Evolutionary conservation across 1,284 basidiomycete species (phyloP).

Genomic region (Schizophyllum amplum): DNA sequence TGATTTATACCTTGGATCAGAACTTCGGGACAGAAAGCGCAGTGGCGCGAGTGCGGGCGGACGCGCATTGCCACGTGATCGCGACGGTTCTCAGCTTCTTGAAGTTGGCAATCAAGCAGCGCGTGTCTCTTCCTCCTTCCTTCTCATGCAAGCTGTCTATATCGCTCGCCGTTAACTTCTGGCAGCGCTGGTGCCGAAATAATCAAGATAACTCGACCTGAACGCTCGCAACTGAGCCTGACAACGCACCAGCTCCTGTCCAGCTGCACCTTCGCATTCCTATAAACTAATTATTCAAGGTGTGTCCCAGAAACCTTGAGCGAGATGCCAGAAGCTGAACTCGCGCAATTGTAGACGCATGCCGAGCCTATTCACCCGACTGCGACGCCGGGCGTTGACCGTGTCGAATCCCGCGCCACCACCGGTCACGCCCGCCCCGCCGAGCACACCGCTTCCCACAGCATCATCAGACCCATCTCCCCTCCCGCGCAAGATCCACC

Average conservation of each 20-base stretch:
- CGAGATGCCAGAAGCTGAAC: neutral
- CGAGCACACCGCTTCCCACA: neutral
- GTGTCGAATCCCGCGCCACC: neutral
- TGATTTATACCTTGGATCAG: no score
- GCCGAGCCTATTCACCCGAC: neutral
- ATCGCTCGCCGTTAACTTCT: no score
- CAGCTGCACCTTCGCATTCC: no score
- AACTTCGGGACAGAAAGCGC: neutral
- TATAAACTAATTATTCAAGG: no score
- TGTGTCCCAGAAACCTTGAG: neutral
- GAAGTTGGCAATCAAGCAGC: neutral
- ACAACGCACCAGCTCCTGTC: no score
- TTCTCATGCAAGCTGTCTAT: no score
- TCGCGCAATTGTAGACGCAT: neutral
- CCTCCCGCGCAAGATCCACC: neutral
- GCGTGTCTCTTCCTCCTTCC: neutral
- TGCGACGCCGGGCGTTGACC: neutral
- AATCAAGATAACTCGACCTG: no score
- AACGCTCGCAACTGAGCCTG: no score
- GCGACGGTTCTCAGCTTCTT: neutral
- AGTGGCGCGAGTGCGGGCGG: neutral
- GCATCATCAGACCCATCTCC: neutral
- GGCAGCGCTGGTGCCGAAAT: no score
- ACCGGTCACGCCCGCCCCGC: no score
- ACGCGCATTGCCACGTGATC: neutral